These are phyloP conservation scores for Euphrasia confusa DNA, from an alignment of 257 asterid genomes.

Conservation along the genomic window DNA sequence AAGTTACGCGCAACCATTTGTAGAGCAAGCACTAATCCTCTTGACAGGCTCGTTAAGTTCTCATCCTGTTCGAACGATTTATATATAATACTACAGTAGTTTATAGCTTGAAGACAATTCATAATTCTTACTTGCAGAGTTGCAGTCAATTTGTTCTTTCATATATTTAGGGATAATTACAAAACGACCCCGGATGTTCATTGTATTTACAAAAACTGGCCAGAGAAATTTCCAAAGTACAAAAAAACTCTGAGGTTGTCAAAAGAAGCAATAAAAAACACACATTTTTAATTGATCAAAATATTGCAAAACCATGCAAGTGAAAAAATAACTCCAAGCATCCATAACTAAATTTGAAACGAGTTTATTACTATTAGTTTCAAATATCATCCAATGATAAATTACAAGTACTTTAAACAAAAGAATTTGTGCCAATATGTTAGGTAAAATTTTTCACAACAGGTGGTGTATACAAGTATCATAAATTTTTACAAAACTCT, in stretches of 20 bases:
- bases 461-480: not conserved
- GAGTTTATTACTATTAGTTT: not conserved
- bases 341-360: not conserved
- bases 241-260: too few relatives aligned
- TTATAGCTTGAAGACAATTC: constrained; percentile 16
- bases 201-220: too few relatives aligned
- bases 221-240: too few relatives aligned
- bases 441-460: constrained; percentile 19
- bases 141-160: not conserved
- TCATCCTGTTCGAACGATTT: constrained; percentile 23
- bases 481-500: constrained; percentile 25
- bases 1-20: constrained; percentile 20
- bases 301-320: too few relatives aligned
- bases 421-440: constrained; percentile 17
- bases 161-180: not conserved
- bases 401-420: constrained; percentile 7
- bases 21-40: constrained; percentile 14
- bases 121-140: constrained; percentile 8
- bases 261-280: too few relatives aligned
- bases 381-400: not conserved
- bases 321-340: too few relatives aligned
- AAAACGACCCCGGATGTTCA: not conserved
- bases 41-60: constrained; percentile 14
- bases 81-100: not conserved
- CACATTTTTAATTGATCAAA: too few relatives aligned